Base-by-base conservation (phyloP, 169 alveolate genomes). In the Eimeria maxima region DNA sequence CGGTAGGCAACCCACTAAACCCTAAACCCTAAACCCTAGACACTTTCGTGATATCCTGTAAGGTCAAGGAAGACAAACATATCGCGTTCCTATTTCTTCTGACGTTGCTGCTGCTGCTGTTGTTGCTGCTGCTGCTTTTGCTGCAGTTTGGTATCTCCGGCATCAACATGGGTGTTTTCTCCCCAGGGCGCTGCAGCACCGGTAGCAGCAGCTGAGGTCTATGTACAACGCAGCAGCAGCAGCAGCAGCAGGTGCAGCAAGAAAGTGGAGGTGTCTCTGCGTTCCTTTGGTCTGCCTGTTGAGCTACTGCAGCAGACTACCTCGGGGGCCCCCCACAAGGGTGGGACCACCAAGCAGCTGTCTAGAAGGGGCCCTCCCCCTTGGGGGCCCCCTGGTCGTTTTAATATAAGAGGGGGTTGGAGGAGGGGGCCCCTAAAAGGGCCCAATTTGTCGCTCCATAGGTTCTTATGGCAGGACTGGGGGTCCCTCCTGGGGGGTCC, bases 91-190 rank as follows among this genome's bases (percentile, higher is more conserved):
- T 73, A 47, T 47, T 27, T 10, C 83, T 73, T 44, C 44, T 73
- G 45, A 44, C 29, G 83, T 22, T 73, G 16, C 83, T 73, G 83
- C n/a, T 73, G 16, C 45, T 73, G 45, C 83, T 73, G 45, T 10
- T 73, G 83, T 47, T 73, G 83, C 83, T 73, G 83, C 83, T 73
- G 83, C 83, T 73, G 83, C 83, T 73, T 44, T 47, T n/a, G 55
- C 50, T 38, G 83, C 83, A 73, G 83, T 44, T 73, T 44, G 83
- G 83, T 16, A 42, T 42, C 83, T 14, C 83, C 83, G n/a, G n/a
- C 45, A 4, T 18, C 33, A 14, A 29, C 45, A 4, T 73, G 83
- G 83, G 27, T 73, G 83, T 73, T 73, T 20, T 73, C 83, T 13
- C 50, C 83, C n/a, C 3, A n/a, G 13, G 83, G 83, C 50, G 83